These are phyloP conservation scores for Penicillium longicatenatum DNA, from an alignment of 495 filamentous ascomycete genomes.

Conservation along the genomic window DNA sequence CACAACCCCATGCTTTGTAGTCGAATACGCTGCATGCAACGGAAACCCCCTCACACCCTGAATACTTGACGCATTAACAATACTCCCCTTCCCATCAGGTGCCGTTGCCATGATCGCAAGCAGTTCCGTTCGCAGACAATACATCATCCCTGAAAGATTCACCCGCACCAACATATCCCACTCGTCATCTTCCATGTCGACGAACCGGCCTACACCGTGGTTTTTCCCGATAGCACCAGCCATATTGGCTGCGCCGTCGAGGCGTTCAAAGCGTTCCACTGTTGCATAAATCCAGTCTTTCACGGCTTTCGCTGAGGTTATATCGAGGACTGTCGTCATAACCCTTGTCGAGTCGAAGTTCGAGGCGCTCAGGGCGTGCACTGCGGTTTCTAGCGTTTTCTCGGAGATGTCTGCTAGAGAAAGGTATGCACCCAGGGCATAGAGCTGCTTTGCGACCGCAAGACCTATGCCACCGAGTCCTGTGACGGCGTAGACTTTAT, in stretches of 20 bases:
- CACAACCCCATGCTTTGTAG: slow-evolving; percentile 61
- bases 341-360: slow-evolving; percentile 3
- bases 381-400: slow-evolving; percentile 34
- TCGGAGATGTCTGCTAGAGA: slow-evolving; percentile 54
- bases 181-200: slow-evolving; percentile 48
- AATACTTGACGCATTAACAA: slow-evolving; percentile 62
- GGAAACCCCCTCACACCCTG: slow-evolving; percentile 54
- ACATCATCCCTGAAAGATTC: slow-evolving; percentile 60
- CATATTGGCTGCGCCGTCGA: slow-evolving; percentile 62
- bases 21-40: slow-evolving; percentile 53
- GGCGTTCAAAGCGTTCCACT: slow-evolving; percentile 41
- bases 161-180: slow-evolving; percentile 56
- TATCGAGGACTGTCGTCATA: slow-evolving; percentile 42
- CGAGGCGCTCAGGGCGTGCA: slow-evolving; percentile 12
- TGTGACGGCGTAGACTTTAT: slow-evolving; percentile 56
- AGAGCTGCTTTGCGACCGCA: slow-evolving; percentile 53
- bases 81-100: slow-evolving; percentile 44
- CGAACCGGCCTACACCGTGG: slow-evolving; percentile 34
- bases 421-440: slow-evolving; percentile 49
- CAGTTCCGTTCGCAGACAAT: slow-evolving; percentile 57
- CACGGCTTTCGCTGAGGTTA: slow-evolving; percentile 40
- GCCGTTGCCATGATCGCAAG: slow-evolving; percentile 37
- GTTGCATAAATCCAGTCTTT: slow-evolving; percentile 50
- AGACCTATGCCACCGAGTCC: slow-evolving; percentile 61
- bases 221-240: slow-evolving; percentile 51